Evolutionary conservation across 768 basidiomycete genomes (phyloP), one percentile per base, ranked within the genome.

Genomic region (Psilocybe tampanensis): DNA sequence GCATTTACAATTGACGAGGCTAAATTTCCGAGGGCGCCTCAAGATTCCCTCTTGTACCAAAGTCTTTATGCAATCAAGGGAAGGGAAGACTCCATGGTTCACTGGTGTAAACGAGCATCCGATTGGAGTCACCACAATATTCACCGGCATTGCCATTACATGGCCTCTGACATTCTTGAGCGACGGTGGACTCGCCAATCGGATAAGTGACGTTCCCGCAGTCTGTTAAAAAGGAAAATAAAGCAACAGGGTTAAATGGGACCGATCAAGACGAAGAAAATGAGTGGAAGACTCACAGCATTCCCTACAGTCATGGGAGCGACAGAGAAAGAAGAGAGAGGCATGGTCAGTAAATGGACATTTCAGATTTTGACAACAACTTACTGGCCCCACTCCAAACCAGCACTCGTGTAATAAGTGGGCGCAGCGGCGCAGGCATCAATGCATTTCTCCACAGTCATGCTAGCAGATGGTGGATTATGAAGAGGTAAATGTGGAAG

Each of bases 371-470:
- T 33, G 47, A 29, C n/a, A n/a, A 17, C 17, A 19, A 52, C 56
- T 42, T 41, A 54, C 58, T 59, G 58, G 8, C 58, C 58, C 29
- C 43, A 59, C 49, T 59, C 58, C 19, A 59, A 21, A 26, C 58
- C 58, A 3, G 58, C 58, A 23, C 53, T 59, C 9, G 52, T 59
- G 15, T 59, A 59, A 24, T 34, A 29, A 41, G 32, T 15, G 13
- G 26, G 11, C n/a, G 44, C 33, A 11, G 58, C 58, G 19, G 52
- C 57, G 26, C 57, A 59, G 9, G 58, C 58, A 22, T 59, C 53
- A 36, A 59, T 55, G 33, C 58, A 59, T 36, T 55, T 51, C n/a
- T 59, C 58, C 3, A 59, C 58, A 2, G 52, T 59, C 58, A 59
- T 59, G 33, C 58, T 59, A n/a, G 42, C 47, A 6, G 58, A 36